Conservation (phyloP, 2,329 filamentous ascomycete genomes). For the Gnomoniopsis smithogilvyi region DNA sequence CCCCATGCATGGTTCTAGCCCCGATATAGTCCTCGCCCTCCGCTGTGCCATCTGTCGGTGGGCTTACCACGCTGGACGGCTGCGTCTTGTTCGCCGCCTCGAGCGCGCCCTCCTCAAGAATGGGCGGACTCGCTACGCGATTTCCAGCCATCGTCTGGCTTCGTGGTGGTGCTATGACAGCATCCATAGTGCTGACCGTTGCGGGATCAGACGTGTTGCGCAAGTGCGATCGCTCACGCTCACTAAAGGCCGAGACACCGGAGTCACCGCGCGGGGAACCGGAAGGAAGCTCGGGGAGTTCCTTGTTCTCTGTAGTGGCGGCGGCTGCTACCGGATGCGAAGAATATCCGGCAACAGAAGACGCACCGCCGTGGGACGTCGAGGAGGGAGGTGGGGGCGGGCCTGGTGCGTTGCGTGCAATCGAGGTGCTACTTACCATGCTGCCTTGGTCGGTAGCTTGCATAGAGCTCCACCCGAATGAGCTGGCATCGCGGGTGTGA, state of each 20-base stretch:
- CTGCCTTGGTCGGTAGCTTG: constrained; percentile 30
- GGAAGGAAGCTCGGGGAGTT: constrained; percentile 4
- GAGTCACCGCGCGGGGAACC: constrained; percentile 28
- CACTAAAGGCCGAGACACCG: constrained; percentile 39
- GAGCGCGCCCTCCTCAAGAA: constrained; percentile 9
- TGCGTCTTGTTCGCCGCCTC: not conserved
- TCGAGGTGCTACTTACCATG: constrained; percentile 22
- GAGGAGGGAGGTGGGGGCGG: constrained; percentile 9
- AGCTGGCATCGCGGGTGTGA: constrained; percentile 27
- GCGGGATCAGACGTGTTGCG: constrained; percentile 37
- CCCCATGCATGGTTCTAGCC: constrained; percentile 15
- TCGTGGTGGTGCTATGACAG: constrained; percentile 6
- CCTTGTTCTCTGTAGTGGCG: not conserved
- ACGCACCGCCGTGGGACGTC: constrained; percentile 1
- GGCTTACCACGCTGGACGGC: constrained; percentile 22
- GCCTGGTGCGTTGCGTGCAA: constrained; percentile 15
- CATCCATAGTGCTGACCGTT: constrained; percentile 33
- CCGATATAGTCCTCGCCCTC: constrained; percentile 26
- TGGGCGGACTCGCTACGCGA: constrained; percentile 5
- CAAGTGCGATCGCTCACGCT: constrained; percentile 36
- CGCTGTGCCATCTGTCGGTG: constrained; percentile 23
- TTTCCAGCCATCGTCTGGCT: not conserved
- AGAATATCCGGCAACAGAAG: constrained; percentile 2
- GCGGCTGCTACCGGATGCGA: not conserved
- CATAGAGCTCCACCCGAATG: constrained; percentile 25